These are phyloP conservation scores for Curvularia lunata DNA, from an alignment of 2,329 filamentous ascomycete genomes.

Conservation along the genomic window DNA sequence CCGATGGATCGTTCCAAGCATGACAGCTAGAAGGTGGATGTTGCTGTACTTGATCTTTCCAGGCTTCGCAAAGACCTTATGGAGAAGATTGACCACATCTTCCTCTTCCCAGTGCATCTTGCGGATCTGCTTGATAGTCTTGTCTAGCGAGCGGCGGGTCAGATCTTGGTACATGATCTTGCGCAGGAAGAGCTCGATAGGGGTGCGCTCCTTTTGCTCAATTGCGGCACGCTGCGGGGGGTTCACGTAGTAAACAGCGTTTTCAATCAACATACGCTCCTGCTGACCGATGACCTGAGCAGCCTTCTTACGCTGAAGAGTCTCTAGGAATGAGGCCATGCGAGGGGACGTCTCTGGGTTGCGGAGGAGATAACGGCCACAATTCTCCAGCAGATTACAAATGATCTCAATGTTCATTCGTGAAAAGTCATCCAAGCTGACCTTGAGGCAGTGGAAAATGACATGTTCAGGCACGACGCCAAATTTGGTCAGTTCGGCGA, in stretches of 20 bases:
- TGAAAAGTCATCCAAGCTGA: conserved; percentile 96
- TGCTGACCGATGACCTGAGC: conserved; percentile 94
- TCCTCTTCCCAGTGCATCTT: conserved; percentile 97
- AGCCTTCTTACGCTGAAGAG: conserved; percentile 91
- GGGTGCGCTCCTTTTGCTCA: conserved; percentile 93
- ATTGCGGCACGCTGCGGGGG: conserved; percentile 93
- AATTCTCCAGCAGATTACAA: conserved; percentile 93
- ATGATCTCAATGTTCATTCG: conserved; percentile 99
- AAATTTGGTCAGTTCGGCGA: conserved; percentile 97
- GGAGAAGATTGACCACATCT: conserved; percentile 79
- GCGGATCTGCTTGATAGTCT: conserved; percentile 90
- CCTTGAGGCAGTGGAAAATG: conserved; percentile 97
- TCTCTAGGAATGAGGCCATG: conserved; percentile 94
- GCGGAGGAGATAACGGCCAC: conserved; percentile 88
- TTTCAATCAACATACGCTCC: conserved; percentile 97
- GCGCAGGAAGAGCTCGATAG: conserved; percentile 89
- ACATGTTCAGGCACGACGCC: conserved; percentile 98
- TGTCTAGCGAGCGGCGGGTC: conserved; percentile 92
- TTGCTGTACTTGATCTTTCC: conserved; percentile 98
- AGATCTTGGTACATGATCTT: conserved; percentile 93
- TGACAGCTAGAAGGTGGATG: conserved; percentile 88
- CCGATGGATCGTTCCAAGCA: conserved; percentile 85
- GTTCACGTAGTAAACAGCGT: conserved; percentile 97
- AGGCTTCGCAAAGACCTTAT: conserved; percentile 94
- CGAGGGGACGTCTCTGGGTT: conserved; percentile 91